Percentiles rank a stretch among this genome's conserved stretches.
These are phyloP conservation scores for Rubus idaeus DNA, from an alignment of 306 rosid genomes.

Conservation along the genomic window DNA sequence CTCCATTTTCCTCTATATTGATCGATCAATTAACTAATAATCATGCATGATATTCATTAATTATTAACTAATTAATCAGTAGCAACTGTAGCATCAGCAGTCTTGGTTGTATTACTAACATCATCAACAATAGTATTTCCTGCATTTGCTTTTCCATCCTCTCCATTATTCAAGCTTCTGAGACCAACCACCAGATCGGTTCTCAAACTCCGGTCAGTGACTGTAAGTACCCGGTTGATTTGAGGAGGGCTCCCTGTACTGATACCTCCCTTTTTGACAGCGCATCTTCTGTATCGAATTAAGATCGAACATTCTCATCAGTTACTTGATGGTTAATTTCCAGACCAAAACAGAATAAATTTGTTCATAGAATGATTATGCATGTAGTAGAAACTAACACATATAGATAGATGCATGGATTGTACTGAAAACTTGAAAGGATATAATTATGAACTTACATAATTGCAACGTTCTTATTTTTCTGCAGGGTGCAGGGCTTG, in stretches of 20 bases:
- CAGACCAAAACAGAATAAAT: background rate
- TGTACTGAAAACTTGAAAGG: background rate
- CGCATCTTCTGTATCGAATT: slow-evolving; percentile 10
- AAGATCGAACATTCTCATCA: background rate
- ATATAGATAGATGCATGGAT: too few relatives aligned
- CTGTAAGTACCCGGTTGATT: background rate
- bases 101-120: slow-evolving; percentile 4
- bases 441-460: background rate
- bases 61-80: background rate
- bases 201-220: background rate
- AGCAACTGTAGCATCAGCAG: background rate
- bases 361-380: background rate
- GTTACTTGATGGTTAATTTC: background rate
- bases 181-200: background rate
- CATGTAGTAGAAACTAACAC: background rate
- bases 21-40: background rate
- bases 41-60: background rate
- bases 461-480: background rate
- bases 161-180: background rate
- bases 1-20: background rate
- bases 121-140: slow-evolving; percentile 1
- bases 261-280: background rate
- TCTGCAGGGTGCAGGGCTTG: slow-evolving; percentile 7
- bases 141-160: background rate
- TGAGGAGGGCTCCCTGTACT: background rate